Evolutionary conservation across 1,284 basidiomycete genomes (phyloP), one percentile per base, ranked within the genome.

Genomic region (Stereum hirsutum): DNA sequence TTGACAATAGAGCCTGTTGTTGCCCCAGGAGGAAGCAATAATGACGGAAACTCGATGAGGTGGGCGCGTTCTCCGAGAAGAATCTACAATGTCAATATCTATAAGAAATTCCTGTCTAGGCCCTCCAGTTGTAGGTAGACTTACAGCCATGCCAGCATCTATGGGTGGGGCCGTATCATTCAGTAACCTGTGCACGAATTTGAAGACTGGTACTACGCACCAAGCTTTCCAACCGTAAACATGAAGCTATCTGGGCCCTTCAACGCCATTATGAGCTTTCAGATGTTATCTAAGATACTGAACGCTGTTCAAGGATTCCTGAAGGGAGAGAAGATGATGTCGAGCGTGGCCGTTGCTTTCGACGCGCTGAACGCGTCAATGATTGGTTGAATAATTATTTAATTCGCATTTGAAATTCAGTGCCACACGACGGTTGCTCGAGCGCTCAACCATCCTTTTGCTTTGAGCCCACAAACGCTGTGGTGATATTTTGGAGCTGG

Each of bases 1-100:
- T 92, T 95, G 53, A 97, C 89, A 52, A 97, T 96, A n/a, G 91
- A 95, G 7, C 93, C 93, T 0, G 92, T 80, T 3, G 86, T 81
- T 1, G 89, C 83, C 14, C 91, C 92, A 0, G 91, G 87, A 2
- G 92, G 93, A 10, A 97, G 69, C 1, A 97, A 74, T 21, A 97
- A 72, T 0, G 93, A 96, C 1, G 93, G 93, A 60, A 97, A 97
- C 63, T 97, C 93, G 56, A 97, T 94, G 27, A 95, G 72, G 57
- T 96, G 92, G 5, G 91, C 91, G 35, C 90, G 78, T 58, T 93
- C 89, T 6, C 91, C 91, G 4, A 95, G 76, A 7, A 95, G 75
- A 52, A 94, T 94, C 88, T 90, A 58, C 37, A 34, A 34, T 32
- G 42, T 39, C 26, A 19, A 41, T 46, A 30, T 26, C 17, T 37